phyloP scores from a whole-genome alignment of 345 rosid genomes.

The Carallia pectinifolia region DNA sequence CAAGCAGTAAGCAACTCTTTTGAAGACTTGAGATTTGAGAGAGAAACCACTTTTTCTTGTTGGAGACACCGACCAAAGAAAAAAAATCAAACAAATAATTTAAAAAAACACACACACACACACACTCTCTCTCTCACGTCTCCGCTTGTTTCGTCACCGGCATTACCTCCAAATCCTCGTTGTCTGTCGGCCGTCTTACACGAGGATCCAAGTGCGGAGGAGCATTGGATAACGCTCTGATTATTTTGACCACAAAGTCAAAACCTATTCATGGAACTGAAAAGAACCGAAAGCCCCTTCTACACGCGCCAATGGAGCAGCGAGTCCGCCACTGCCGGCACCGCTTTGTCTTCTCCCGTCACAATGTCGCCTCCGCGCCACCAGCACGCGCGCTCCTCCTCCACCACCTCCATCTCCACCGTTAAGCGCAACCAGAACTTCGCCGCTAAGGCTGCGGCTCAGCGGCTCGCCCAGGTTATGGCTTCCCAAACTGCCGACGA shows the following conservation, averaged over 20 bases:
- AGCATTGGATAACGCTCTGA: not conserved
- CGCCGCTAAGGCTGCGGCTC: slow-evolving; percentile 93
- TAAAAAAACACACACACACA: too few species aligned
- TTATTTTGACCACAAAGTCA: not conserved
- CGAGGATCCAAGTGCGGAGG: not conserved
- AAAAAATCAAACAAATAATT: too few species aligned
- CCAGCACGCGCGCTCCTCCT: slow-evolving; percentile 29
- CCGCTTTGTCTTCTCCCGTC: not conserved
- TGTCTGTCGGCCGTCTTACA: not conserved
- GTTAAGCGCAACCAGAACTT: slow-evolving; percentile 53
- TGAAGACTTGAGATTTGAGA: too few species aligned
- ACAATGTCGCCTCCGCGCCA: slow-evolving; percentile 18
- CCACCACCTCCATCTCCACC: slow-evolving; percentile 23
- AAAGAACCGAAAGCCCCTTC: not conserved
- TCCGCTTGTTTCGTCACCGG: not conserved
- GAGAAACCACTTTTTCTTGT: too few species aligned
- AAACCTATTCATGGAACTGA: slow-evolving; percentile 17
- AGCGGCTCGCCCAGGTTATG: slow-evolving; percentile 91
- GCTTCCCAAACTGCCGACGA: slow-evolving; percentile 79
- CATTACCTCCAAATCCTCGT: not conserved
- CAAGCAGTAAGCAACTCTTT: too few species aligned
- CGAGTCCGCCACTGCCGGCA: slow-evolving; percentile 11
- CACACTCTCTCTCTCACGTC: too few species aligned
- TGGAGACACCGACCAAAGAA: too few species aligned
- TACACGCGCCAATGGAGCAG: slow-evolving; percentile 24